Evolutionary conservation across 2,329 filamentous ascomycete species (phyloP).

Genomic region (Uncinocarpus reesii): DNA sequence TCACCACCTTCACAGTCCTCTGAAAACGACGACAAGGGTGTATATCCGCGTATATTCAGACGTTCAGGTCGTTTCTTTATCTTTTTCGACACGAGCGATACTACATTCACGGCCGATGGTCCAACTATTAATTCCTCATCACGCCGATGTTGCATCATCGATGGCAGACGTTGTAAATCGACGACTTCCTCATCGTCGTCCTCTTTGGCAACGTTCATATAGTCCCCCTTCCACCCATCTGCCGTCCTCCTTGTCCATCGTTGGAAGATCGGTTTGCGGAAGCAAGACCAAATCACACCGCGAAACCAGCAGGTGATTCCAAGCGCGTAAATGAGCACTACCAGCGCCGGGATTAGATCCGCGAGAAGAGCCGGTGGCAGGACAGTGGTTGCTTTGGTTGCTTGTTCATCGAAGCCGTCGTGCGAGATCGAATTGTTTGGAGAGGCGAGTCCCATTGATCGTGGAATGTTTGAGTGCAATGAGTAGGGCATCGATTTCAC

Average conservation of each 20-base stretch:
- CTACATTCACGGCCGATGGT: background rate
- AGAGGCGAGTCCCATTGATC: background rate
- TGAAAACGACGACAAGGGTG: background rate
- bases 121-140: background rate
- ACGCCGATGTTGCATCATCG: background rate
- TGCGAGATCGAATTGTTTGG: background rate
- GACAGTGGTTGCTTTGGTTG: background rate
- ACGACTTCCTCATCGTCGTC: constrained; percentile 14
- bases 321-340: constrained; percentile 17
- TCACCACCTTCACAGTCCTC: background rate
- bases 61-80: constrained; percentile 3
- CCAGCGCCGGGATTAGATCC: constrained; percentile 14
- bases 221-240: constrained; percentile 18
- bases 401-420: background rate
- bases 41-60: background rate
- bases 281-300: background rate
- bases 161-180: background rate
- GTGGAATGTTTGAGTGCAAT: background rate
- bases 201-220: constrained; percentile 15
- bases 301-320: constrained; percentile 12
- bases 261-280: constrained; percentile 13
- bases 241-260: constrained; percentile 18
- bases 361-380: constrained; percentile 8
- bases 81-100: background rate
- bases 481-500: constrained; percentile 2